Percentiles rank a stretch among this genome's conserved stretches.
Evolutionary conservation across 768 basidiomycete genomes (phyloP).

Genomic region (Naganishia vishniacii): DNA sequence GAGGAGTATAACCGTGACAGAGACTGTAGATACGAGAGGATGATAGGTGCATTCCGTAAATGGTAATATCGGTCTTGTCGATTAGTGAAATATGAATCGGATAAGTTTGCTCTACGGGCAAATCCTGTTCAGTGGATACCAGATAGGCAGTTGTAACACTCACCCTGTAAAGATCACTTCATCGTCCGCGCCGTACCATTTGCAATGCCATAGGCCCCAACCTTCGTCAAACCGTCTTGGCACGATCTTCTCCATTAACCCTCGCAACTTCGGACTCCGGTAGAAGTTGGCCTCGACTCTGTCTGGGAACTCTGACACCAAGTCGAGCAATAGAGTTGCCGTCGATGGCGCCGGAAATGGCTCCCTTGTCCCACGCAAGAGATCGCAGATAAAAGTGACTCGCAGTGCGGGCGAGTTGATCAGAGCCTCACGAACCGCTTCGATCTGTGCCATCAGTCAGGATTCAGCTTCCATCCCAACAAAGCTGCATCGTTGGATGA

Average conservation of each 20-base stretch:
- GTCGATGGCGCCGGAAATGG: slow-evolving; percentile 53
- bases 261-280: slow-evolving; percentile 75
- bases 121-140: background rate
- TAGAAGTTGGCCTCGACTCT: slow-evolving; percentile 76
- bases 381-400: slow-evolving; percentile 70
- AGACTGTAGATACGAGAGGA: slow-evolving; percentile 77
- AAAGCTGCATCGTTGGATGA: no score
- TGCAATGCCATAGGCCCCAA: slow-evolving; percentile 98
- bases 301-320: slow-evolving; percentile 65
- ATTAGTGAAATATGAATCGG: slow-evolving; percentile 85
- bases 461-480: no score
- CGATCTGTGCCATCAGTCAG: slow-evolving; percentile 57
- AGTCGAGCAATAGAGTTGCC: slow-evolving; percentile 58
- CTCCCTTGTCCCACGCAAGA: slow-evolving; percentile 54
- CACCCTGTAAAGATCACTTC: slow-evolving; percentile 90
- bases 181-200: slow-evolving; percentile 89
- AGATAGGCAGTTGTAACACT: slow-evolving; percentile 37
- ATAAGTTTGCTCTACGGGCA: slow-evolving; percentile 76
- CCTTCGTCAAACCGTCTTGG: slow-evolving; percentile 95
- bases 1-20: slow-evolving; percentile 64
- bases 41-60: slow-evolving; percentile 57
- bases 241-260: slow-evolving; percentile 66
- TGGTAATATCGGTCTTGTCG: slow-evolving; percentile 91
- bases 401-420: slow-evolving; percentile 59
- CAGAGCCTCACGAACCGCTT: slow-evolving; percentile 61